Base-by-base conservation (phyloP, 75 land plant genomes). In the Selaginella moellendorffii region DNA sequence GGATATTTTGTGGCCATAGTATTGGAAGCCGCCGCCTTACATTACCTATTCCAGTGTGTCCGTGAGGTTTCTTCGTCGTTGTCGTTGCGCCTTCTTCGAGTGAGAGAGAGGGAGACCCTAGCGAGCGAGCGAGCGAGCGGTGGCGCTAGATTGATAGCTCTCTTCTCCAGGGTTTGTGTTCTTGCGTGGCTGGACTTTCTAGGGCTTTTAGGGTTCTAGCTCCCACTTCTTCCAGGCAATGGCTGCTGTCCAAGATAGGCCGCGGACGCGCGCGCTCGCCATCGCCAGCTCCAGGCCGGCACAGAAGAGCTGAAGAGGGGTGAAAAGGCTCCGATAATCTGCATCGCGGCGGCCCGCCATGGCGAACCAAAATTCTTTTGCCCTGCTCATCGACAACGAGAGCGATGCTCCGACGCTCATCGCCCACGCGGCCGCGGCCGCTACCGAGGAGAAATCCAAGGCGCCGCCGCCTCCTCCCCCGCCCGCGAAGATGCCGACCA, bases 321-420 rank as follows among this genome's bases (percentile, higher is more conserved):
- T 5, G 46, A 36, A 14, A 14, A 36, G 14, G 10, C 46, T 36
- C 14, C 46, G 46, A 26, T 10, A n/a, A 18, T 24, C 21, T 29
- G 65, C 36, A 29, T 2, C 1, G 1, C 26, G 2, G 2, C 53
- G 20, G 23, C 2, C 19, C 1, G 63, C 53, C 30, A 83, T 83
- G 86, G 81, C 86, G 31, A 73, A 77, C 18, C 65, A n/a, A 52
- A 83, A 83, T 67, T 76, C 79, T n/a, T 83, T 83, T 56, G 83
- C 75, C 69, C 72, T 83, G 63, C 62, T 81, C 29, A 80, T 73
- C 2, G 86, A 76, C 29, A 78, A 78, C 53, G 86, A 83, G 29
- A 82, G 70, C 63, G 83, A 83, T 30, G 76, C 73, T 1, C 60
- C 83, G 54, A 56, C 30, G 60, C 74, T 80, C 12, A 61, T 74